Evolutionary conservation across 2,329 filamentous ascomycete genomes (phyloP).

Genomic region (Beauveria sp.): DNA sequence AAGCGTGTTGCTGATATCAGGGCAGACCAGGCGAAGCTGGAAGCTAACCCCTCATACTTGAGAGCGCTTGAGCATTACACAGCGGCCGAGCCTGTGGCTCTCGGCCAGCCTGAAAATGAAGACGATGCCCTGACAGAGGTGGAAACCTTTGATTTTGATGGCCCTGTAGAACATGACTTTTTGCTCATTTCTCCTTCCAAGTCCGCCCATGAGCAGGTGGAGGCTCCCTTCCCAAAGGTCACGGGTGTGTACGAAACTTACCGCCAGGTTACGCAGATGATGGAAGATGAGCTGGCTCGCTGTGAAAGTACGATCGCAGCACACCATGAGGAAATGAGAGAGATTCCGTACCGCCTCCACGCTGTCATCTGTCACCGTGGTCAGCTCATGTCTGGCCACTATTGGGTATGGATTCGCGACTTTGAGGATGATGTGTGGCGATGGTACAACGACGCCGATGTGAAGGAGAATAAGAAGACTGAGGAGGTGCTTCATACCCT

Average conservation of each 20-base stretch:
- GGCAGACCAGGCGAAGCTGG: constrained; percentile 24
- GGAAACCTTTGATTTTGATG: constrained; percentile 32
- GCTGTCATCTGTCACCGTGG: constrained; percentile 90
- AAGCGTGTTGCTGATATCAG: constrained; percentile 52
- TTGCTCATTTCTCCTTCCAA: constrained; percentile 20
- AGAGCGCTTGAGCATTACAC: constrained; percentile 21
- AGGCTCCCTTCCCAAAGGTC: constrained; percentile 10
- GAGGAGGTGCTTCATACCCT: constrained; percentile 62
- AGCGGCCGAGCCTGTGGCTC: neutral
- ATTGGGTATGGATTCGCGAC: constrained; percentile 95
- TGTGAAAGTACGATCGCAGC: constrained; percentile 21
- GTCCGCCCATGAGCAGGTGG: neutral
- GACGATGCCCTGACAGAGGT: constrained; percentile 10
- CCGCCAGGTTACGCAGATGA: constrained; percentile 33
- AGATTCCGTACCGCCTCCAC: constrained; percentile 73
- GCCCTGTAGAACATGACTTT: constrained; percentile 29
- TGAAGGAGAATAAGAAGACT: constrained; percentile 60
- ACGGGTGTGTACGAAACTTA: constrained; percentile 18
- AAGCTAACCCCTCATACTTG: constrained; percentile 19
- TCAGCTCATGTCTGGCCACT: constrained; percentile 69
- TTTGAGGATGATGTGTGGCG: constrained; percentile 78
- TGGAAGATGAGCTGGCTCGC: constrained; percentile 32
- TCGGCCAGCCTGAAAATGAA: constrained; percentile 1
- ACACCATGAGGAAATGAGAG: constrained; percentile 43
- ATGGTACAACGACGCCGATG: constrained; percentile 85